phyloP scores from a whole-genome alignment of 805 yeast species.

The Candida endomychidarum region DNA sequence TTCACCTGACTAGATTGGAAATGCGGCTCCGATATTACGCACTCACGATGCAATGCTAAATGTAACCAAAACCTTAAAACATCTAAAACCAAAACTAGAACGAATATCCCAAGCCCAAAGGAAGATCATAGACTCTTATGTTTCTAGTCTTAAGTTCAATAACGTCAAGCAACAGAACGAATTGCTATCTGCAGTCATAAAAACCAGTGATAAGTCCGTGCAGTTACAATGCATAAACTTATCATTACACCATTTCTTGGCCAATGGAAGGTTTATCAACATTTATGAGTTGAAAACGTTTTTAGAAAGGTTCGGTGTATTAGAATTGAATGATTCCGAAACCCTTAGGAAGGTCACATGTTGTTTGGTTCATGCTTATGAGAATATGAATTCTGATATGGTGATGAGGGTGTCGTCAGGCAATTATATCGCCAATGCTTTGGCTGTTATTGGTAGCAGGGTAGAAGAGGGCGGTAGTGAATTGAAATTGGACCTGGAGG shows the following conservation, averaged over 20 bases:
- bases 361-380: conserved; percentile 11
- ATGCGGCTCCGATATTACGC: no score
- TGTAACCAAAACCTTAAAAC: background rate
- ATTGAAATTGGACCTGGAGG: background rate
- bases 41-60: conserved; percentile 4
- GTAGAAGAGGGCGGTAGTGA: background rate
- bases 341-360: conserved; percentile 1
- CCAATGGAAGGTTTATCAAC: conserved; percentile 12
- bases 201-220: conserved; percentile 3
- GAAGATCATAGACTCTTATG: conserved; percentile 1
- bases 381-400: conserved; percentile 4
- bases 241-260: conserved; percentile 9
- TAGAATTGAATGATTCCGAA: background rate
- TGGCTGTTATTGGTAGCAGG: conserved; percentile 1
- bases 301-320: conserved; percentile 5
- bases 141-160: conserved; percentile 4
- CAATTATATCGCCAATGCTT: conserved; percentile 1
- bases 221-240: conserved; percentile 14
- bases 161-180: conserved; percentile 4
- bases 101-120: background rate
- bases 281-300: conserved; percentile 10
- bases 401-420: background rate
- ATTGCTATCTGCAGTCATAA: background rate
- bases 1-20: no score
- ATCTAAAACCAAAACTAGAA: background rate